These are phyloP conservation scores for Ceratobasidium sp. DNA, from an alignment of 1,284 basidiomycete genomes.

Conservation along the genomic window DNA sequence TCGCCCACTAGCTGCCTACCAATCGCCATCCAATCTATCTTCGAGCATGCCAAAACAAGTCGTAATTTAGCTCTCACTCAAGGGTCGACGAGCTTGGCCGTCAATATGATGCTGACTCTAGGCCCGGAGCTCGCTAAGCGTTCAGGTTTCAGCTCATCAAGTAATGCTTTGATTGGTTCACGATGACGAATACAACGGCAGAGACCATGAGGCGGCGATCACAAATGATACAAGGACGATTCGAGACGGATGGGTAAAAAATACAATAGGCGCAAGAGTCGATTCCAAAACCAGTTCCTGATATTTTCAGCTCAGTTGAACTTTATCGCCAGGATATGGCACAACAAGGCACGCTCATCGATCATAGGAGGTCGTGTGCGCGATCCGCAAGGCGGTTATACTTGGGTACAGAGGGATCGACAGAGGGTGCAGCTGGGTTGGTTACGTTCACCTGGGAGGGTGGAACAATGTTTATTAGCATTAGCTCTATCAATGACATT, in stretches of 20 bases:
- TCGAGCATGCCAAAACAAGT: not conserved
- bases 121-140: not conserved
- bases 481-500: not conserved
- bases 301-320: conserved; percentile 17
- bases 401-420: conserved; percentile 1
- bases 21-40: not conserved
- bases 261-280: conserved; percentile 32
- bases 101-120: not conserved
- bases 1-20: not conserved
- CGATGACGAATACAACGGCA: not conserved
- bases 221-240: conserved; percentile 18
- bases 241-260: conserved; percentile 1
- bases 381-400: conserved; percentile 22
- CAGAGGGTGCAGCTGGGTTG: not conserved
- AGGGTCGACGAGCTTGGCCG: too few species aligned
- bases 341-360: not conserved
- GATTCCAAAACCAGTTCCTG: conserved; percentile 8
- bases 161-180: not conserved
- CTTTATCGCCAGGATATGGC: not conserved
- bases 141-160: not conserved
- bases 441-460: conserved; percentile 5
- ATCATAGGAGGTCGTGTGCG: conserved; percentile 41
- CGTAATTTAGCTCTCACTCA: not conserved
- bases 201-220: not conserved
- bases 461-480: conserved; percentile 17